These are phyloP conservation scores for Alternaria atra DNA, from an alignment of 2,329 filamentous ascomycete species.

Conservation along the genomic window DNA sequence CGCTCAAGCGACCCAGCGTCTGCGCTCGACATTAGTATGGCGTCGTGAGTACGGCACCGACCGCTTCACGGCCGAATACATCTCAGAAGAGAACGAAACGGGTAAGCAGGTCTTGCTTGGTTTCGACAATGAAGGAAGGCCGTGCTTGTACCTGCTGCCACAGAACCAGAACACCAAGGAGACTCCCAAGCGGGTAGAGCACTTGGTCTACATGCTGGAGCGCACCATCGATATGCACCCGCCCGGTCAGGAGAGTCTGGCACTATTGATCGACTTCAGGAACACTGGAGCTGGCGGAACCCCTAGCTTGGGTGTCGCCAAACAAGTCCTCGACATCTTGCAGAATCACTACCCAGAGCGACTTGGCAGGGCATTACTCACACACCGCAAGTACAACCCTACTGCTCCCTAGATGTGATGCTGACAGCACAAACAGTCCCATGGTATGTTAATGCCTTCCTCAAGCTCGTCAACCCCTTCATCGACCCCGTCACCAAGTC, in stretches of 20 bases:
- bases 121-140: constrained; percentile 84
- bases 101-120: constrained; percentile 93
- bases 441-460: constrained; percentile 91
- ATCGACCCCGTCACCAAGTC: constrained; percentile 93
- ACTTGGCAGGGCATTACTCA: constrained; percentile 85
- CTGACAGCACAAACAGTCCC: constrained; percentile 67
- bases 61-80: constrained; percentile 80
- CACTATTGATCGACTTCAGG: constrained; percentile 92
- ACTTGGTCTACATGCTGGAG: constrained; percentile 96
- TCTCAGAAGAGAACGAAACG: constrained; percentile 93
- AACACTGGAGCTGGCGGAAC: constrained; percentile 77
- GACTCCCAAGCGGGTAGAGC: constrained; percentile 86
- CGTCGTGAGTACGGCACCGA: constrained; percentile 87
- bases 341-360: constrained; percentile 97
- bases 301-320: constrained; percentile 77
- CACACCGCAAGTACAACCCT: constrained; percentile 71
- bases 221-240: constrained; percentile 87
- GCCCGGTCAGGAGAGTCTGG: constrained; percentile 83
- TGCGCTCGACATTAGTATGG: constrained; percentile 85
- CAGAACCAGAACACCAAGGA: constrained; percentile 91
- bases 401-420: neutral
- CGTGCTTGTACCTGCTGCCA: constrained; percentile 90
- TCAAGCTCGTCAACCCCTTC: constrained; percentile 94
- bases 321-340: constrained; percentile 87
- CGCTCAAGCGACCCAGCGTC: constrained; percentile 77